These are phyloP conservation scores for Cordyceps cicadae DNA, from an alignment of 2,329 filamentous ascomycete genomes.

Conservation along the genomic window DNA sequence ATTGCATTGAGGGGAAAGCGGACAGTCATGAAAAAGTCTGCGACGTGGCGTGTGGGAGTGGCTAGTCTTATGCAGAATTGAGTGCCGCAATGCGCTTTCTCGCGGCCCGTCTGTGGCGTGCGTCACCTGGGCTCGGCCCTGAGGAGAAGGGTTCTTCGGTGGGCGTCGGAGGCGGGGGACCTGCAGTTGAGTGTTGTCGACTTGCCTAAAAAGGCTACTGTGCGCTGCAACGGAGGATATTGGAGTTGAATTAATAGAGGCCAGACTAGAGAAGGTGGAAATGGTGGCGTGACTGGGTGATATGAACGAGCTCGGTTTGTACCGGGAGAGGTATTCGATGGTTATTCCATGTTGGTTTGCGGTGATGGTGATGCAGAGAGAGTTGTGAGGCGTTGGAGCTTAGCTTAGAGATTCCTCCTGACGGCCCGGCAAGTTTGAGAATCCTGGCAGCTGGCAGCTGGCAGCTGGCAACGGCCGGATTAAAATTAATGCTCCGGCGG, in stretches of 20 bases:
- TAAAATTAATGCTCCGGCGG: background rate
- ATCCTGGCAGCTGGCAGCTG: background rate
- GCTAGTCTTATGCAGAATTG: slow-evolving; percentile 14
- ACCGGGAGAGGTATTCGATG: background rate
- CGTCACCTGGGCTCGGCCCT: background rate
- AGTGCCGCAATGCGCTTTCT: slow-evolving; percentile 5
- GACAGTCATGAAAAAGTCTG: slow-evolving; percentile 23
- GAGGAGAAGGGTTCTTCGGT: slow-evolving; percentile 2
- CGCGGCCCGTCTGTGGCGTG: slow-evolving; percentile 4
- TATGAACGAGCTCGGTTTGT: slow-evolving; percentile 1
- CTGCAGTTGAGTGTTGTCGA: background rate
- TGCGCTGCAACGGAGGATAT: background rate
- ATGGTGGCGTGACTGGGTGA: background rate
- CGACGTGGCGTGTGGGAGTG: slow-evolving; percentile 14
- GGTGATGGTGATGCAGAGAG: background rate
- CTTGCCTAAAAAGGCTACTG: slow-evolving; percentile 10
- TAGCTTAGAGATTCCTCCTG: background rate
- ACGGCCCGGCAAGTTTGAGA: background rate
- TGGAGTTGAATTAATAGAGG: background rate
- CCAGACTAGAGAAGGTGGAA: background rate
- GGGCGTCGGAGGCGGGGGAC: background rate
- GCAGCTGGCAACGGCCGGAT: background rate
- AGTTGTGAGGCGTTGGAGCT: background rate
- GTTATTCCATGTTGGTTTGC: background rate
- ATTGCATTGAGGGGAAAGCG: slow-evolving; percentile 26